These are phyloP conservation scores for Neurospora sp. DNA, from an alignment of 495 filamentous ascomycete species.

Conservation along the genomic window DNA sequence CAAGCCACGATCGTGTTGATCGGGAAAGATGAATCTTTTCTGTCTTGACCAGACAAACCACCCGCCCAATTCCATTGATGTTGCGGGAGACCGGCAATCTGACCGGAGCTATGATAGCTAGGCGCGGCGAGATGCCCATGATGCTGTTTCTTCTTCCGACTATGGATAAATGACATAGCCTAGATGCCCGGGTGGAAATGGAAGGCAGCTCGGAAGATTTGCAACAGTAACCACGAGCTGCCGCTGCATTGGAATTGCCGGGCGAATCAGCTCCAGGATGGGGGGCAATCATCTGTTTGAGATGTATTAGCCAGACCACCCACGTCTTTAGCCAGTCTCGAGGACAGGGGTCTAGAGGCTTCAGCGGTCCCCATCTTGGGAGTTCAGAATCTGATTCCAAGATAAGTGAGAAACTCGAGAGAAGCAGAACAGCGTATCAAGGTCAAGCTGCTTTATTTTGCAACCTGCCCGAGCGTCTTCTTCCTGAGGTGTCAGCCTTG, in stretches of 20 bases:
- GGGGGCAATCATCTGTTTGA: not conserved
- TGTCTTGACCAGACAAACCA: not conserved
- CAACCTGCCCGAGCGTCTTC: slow-evolving; percentile 30
- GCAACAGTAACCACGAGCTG: not conserved
- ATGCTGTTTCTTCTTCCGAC: not conserved
- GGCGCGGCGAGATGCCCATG: not conserved
- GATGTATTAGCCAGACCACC: not conserved
- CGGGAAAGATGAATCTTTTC: not conserved
- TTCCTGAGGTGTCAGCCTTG: slow-evolving; percentile 7
- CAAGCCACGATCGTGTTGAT: not conserved
- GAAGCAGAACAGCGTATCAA: not conserved
- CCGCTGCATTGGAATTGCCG: not conserved
- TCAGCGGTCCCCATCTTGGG: not conserved
- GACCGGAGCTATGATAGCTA: not conserved
- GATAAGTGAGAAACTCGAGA: not conserved
- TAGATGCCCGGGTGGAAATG: not conserved
- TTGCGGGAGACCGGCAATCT: not conserved
- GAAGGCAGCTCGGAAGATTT: not conserved
- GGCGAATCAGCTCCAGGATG: not conserved
- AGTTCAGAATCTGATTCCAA: not conserved
- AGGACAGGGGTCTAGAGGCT: not conserved
- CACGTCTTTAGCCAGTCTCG: not conserved
- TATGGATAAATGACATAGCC: not conserved
- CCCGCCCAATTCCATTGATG: not conserved
- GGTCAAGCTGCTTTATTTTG: slow-evolving; percentile 5